A percentile compares a stretch with the other conserved stretches of the same genome.
Conservation (phyloP, 75 land plant species). For the Pseudotsuga menziesii region DNA sequence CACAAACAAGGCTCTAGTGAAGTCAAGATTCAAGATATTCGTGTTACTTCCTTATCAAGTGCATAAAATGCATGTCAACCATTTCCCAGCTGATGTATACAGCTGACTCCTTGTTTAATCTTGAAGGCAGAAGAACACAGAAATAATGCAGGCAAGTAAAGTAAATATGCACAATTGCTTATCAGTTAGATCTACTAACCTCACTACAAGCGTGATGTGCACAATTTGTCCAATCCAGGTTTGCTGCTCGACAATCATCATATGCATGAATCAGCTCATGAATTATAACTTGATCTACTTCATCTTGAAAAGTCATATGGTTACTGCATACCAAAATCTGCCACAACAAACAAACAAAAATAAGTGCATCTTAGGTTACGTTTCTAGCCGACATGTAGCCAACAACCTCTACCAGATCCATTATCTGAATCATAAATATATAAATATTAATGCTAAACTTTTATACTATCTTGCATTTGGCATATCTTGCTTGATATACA, state of each 20-base stretch:
- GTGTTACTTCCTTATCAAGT: background rate
- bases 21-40: background rate
- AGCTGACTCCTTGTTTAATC: no score
- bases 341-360: no score
- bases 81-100: background rate
- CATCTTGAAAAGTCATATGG: slow-evolving; percentile 75
- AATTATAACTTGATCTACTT: slow-evolving; percentile 80
- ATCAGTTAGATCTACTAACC: slow-evolving; percentile 31
- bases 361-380: no score
- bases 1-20: background rate
- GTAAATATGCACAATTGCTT: background rate
- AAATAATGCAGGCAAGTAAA: background rate
- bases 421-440: no score
- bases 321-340: slow-evolving; percentile 79
- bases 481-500: no score
- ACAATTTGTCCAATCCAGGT: slow-evolving; percentile 92
- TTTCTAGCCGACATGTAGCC: no score
- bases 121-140: background rate
- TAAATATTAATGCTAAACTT: no score
- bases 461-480: no score
- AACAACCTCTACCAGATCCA: no score
- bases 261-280: slow-evolving; percentile 98
- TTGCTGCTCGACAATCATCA: slow-evolving; percentile 93
- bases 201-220: slow-evolving; percentile 99
- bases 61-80: background rate